Base-by-base conservation (phyloP, 192 early-diverging fungal genomes). In the Coemansia sp. region DNA sequence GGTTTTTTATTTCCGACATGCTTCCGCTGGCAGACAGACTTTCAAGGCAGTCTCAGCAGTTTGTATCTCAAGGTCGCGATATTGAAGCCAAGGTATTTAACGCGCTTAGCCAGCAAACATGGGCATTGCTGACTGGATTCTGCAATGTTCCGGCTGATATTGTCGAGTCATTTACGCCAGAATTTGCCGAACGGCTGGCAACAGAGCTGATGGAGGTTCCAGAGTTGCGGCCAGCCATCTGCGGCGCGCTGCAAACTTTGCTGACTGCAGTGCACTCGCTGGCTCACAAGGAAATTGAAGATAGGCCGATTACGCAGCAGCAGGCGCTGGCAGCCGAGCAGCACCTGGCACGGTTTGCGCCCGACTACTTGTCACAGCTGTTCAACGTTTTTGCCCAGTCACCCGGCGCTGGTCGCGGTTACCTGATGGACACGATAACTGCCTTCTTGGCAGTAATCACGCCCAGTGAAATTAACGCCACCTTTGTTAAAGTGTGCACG, bases 71-170 rank as follows among this genome's bases (percentile, higher is more conserved):
- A 58, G 82, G 80, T 48, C 66, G 87, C 18, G 79, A 84, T 45
- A 76, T 87, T 41, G 84, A 88, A 73, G 84, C 93, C 41, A 96
- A 97, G 68, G 82, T 98, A 34, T 96, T 86, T 71, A 90, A 89
- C 49, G 94, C 94, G 3, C 79, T 98, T 23, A 82, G 80, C 30
- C 78, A 86, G 28, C 96, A 98, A 80, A 81, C 93, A 37, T 98
- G 94, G 90, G 83, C 84, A 15, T 77, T 97, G 34, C 77, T 93
- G 18, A 88, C 88, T 17, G 88, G 87, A 17, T 86, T 96, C 58
- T 97, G 93, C 64, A 86, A 90, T 28, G 62, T 90, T 10, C 94
- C 96, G 15, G 49, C 64, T 15, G 96, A 97, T 64, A 71, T 95
- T 34, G 34, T 64, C 45, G 52, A 66, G 28, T 60, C 83, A 1